Percentiles rank a stretch among this genome's conserved stretches.
Evolutionary conservation across 768 basidiomycete species (phyloP).

Genomic region (Antrodiella citrinella): DNA sequence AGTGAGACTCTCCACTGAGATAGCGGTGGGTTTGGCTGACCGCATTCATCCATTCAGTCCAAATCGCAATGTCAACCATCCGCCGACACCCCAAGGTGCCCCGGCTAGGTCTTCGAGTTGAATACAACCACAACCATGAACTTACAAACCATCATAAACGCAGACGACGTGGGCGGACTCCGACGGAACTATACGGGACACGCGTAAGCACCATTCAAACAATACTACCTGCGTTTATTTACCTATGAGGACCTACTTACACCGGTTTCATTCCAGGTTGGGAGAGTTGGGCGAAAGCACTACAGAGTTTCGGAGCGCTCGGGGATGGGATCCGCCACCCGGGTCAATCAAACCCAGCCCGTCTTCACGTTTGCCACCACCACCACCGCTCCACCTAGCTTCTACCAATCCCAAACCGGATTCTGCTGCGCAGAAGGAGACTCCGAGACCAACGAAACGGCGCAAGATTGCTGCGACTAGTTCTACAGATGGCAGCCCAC

Average conservation of each 20-base stretch:
- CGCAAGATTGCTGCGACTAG: not conserved
- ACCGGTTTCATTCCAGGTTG: not conserved
- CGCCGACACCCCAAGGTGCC: not conserved
- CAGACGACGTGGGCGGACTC: slow-evolving; percentile 13
- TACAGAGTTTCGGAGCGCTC: not conserved
- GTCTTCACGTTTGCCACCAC: not conserved
- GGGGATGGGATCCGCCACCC: not conserved
- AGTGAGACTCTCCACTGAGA: not conserved
- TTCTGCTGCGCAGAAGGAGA: not conserved
- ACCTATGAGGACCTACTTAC: too few relatives aligned
- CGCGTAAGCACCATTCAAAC: not conserved
- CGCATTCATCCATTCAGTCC: slow-evolving; percentile 1
- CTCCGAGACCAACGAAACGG: not conserved
- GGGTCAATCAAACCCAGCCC: too few relatives aligned
- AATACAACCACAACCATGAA: slow-evolving; percentile 15
- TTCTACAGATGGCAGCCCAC: not conserved
- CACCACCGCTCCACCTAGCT: not conserved
- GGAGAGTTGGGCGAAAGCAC: not conserved
- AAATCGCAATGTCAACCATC: slow-evolving; percentile 5
- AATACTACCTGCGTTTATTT: too few relatives aligned
- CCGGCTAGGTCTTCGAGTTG: too few relatives aligned
- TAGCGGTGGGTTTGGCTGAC: not conserved
- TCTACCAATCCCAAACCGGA: not conserved
- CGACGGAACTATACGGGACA: not conserved
- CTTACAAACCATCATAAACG: slow-evolving; percentile 19